Base-by-base conservation (phyloP, 2,329 filamentous ascomycete genomes). In the Aspergillus sclerotialis region DNA sequence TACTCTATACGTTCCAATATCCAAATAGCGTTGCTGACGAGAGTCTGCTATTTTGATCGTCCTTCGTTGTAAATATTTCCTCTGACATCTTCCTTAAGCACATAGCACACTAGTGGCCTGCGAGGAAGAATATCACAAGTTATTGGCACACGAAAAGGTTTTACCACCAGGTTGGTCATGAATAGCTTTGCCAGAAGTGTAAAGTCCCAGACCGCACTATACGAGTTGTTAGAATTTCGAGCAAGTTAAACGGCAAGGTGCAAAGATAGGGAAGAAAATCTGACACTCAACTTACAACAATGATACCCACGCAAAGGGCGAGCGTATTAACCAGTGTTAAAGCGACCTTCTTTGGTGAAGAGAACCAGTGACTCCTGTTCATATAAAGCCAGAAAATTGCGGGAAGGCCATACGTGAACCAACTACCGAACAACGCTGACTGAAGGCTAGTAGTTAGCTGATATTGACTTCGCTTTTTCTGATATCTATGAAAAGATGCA, bases 401-500 rank as follows among this genome's bases (percentile, higher is more conserved):
- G n/a, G 49, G 50, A 2, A 59, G 40, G 19, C 55, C 54, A 37
- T 50, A 73, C 33, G 75, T 79, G 55, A 84, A 84, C 80, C 80
- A 84, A 35, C 70, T 76, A 13, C 73, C 76, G 39, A 84, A 82
- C 2, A 82, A 57, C 2, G 78, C 70, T 17, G 66, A 69, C 46
- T 56, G 13, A n/a, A 16, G 35, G 30, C n/a, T n/a, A n/a, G n/a
- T n/a, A n/a, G n/a, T n/a, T n/a, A n/a, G n/a, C n/a, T n/a, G n/a
- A n/a, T n/a, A n/a, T n/a, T n/a, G n/a, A n/a, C n/a, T n/a, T n/a
- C n/a, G n/a, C n/a, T n/a, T n/a, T 28, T 23, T 23, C 8, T 30
- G 4, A 29, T 14, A 23, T 17, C 5, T 12, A 5, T 5, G 8
- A 15, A 14, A 21, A 16, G 1, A 10, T 10, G 4, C 9, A 10